Evolutionary conservation across 208 protist genomes (phyloP).

Genomic region (Leptomonas pyrrhocoris): DNA sequence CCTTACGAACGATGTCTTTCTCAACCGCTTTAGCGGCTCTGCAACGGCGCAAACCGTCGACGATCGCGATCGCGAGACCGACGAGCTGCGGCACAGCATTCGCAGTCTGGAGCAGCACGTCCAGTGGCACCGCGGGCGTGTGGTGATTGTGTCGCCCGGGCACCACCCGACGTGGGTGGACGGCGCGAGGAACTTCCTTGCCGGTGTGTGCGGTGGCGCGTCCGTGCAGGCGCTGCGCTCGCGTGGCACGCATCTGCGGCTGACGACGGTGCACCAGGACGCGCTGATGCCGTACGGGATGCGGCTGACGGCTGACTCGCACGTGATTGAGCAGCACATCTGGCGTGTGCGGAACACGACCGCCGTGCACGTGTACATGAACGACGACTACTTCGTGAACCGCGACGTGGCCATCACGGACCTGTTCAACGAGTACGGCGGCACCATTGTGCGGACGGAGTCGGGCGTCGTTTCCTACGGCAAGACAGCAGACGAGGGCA

Average conservation of each 20-base stretch:
- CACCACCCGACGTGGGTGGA: constrained; percentile 93
- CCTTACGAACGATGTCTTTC: background rate
- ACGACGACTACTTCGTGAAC: constrained; percentile 83
- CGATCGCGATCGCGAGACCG: constrained; percentile 79
- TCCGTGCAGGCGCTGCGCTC: constrained; percentile 28
- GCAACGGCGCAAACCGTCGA: background rate
- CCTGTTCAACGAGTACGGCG: constrained; percentile 65
- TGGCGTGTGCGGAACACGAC: constrained; percentile 61
- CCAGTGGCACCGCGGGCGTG: constrained; percentile 89
- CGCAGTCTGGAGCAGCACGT: constrained; percentile 93
- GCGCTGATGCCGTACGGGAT: constrained; percentile 57
- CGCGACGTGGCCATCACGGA: constrained; percentile 56
- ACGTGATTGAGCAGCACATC: constrained; percentile 65
- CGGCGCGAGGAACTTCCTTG: constrained; percentile 59
- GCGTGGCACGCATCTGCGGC: constrained; percentile 47
- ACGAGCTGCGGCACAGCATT: constrained; percentile 95
- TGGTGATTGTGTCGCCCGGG: constrained; percentile 96
- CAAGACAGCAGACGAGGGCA: background rate
- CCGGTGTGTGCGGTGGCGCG: constrained; percentile 30
- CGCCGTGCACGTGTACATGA: constrained; percentile 65
- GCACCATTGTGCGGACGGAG: constrained; percentile 65
- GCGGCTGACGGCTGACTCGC: constrained; percentile 58
- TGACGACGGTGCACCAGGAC: constrained; percentile 74
- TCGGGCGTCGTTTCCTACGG: background rate
- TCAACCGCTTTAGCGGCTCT: constrained; percentile 3